These are phyloP conservation scores for Backusella macrospora DNA, from an alignment of 192 early-diverging fungal species.

Conservation along the genomic window DNA sequence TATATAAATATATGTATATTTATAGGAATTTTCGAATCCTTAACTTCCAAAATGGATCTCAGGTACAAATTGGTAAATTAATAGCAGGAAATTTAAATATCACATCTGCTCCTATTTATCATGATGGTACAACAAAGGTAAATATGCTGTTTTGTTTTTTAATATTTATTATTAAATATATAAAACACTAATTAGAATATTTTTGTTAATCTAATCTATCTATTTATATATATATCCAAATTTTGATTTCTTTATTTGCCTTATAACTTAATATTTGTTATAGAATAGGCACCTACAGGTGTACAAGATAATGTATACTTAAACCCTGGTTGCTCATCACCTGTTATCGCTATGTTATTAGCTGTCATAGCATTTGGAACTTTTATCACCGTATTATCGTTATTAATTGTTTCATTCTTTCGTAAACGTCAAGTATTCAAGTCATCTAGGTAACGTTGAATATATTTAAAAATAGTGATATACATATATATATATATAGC, in stretches of 20 bases:
- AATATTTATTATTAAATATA: not conserved
- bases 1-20: not conserved
- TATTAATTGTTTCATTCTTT: slow-evolving; percentile 42
- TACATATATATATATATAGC: not conserved
- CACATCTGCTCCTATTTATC: slow-evolving; percentile 45
- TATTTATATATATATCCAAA: slow-evolving; percentile 10
- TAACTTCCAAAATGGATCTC: slow-evolving; percentile 47
- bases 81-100: slow-evolving; percentile 45
- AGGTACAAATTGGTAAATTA: slow-evolving; percentile 44
- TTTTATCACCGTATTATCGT: slow-evolving; percentile 39
- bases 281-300: slow-evolving; percentile 39
- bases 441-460: slow-evolving; percentile 45
- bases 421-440: slow-evolving; percentile 45
- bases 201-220: not conserved
- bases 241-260: not conserved
- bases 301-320: slow-evolving; percentile 35
- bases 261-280: not conserved
- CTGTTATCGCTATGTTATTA: slow-evolving; percentile 39
- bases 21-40: slow-evolving; percentile 48
- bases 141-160: not conserved
- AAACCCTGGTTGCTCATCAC: slow-evolving; percentile 45
- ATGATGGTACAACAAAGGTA: slow-evolving; percentile 48
- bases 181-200: not conserved
- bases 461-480: not conserved
- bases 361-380: slow-evolving; percentile 37